These are phyloP conservation scores for Xylariomycetidae sp. DNA, from an alignment of 2,329 filamentous ascomycete species.

Conservation along the genomic window DNA sequence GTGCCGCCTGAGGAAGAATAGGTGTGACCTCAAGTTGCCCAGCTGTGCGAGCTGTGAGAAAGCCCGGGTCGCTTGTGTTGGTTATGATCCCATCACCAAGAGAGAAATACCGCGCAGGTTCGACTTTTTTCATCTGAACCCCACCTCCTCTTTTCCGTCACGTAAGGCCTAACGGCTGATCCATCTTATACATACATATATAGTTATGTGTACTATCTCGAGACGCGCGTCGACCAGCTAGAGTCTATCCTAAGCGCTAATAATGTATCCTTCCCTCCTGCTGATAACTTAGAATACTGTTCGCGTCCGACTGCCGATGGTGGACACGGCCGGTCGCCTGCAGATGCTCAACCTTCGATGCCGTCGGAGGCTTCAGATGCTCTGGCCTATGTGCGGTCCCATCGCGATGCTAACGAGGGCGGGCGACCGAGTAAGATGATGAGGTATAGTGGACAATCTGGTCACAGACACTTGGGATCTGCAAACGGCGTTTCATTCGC, in stretches of 20 bases:
- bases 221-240: slow-evolving; percentile 78
- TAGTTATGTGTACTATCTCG: slow-evolving; percentile 91
- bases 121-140: slow-evolving; percentile 29
- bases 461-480: slow-evolving; percentile 77
- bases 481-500: slow-evolving; percentile 92
- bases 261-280: slow-evolving; percentile 66
- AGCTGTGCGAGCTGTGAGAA: slow-evolving; percentile 91
- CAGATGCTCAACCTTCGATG: slow-evolving; percentile 28
- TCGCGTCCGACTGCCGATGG: slow-evolving; percentile 42
- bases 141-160: neutral
- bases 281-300: slow-evolving; percentile 63
- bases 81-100: slow-evolving; percentile 95
- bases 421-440: slow-evolving; percentile 43
- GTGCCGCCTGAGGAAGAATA: slow-evolving; percentile 86
- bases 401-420: slow-evolving; percentile 40
- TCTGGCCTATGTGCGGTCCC: slow-evolving; percentile 26
- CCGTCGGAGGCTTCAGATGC: slow-evolving; percentile 28
- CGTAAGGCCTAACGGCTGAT: slow-evolving; percentile 1
- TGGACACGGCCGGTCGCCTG: slow-evolving; percentile 27
- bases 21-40: slow-evolving; percentile 89
- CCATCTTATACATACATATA: too few relatives aligned
- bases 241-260: slow-evolving; percentile 69
- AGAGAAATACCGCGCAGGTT: slow-evolving; percentile 89
- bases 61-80: slow-evolving; percentile 84
- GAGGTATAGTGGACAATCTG: slow-evolving; percentile 50